Conservation (phyloP, 1,139 yeast genomes). For the Suhomyces bokatorum region DNA sequence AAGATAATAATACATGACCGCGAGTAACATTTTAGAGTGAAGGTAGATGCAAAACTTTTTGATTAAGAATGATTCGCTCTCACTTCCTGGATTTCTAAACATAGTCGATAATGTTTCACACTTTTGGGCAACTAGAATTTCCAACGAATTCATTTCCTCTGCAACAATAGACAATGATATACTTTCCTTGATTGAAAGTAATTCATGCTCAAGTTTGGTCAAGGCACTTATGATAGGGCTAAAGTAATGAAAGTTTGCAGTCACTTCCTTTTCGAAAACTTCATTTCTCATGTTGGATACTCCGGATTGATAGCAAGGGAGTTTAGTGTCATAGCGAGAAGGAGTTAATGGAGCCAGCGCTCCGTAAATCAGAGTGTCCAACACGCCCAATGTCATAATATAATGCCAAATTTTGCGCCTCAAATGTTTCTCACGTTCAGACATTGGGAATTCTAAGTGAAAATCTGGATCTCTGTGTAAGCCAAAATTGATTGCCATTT, state of each 20-base stretch:
- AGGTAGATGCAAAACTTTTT: slow-evolving; percentile 11
- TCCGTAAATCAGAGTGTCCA: slow-evolving; percentile 16
- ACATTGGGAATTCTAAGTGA: slow-evolving; percentile 6
- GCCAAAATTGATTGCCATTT: slow-evolving; percentile 16
- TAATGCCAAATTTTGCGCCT: slow-evolving; percentile 29
- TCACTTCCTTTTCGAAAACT: slow-evolving; percentile 23
- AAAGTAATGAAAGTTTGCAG: slow-evolving; percentile 15
- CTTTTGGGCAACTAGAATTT: slow-evolving; percentile 13
- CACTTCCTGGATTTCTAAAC: slow-evolving; percentile 1
- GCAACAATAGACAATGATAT: slow-evolving; percentile 14
- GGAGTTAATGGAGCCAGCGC: slow-evolving; percentile 18
- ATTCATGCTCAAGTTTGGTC: slow-evolving; percentile 7
- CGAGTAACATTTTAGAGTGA: slow-evolving; percentile 19
- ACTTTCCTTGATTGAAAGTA: slow-evolving; percentile 15
- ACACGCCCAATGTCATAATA: slow-evolving; percentile 23
- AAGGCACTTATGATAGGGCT: slow-evolving; percentile 8
- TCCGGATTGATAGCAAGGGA: slow-evolving; percentile 23
- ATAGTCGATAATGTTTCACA: slow-evolving; percentile 10
- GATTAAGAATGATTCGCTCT: slow-evolving; percentile 4
- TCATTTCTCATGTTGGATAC: slow-evolving; percentile 20
- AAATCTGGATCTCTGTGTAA: slow-evolving; percentile 20
- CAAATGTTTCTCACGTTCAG: slow-evolving; percentile 15
- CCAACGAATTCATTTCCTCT: slow-evolving; percentile 16
- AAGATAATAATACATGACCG: slow-evolving; percentile 26
- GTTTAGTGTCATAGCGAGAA: slow-evolving; percentile 25